Base-by-base conservation (phyloP, 805 yeast species). In the Metschnikowia drakensbergensis region DNA sequence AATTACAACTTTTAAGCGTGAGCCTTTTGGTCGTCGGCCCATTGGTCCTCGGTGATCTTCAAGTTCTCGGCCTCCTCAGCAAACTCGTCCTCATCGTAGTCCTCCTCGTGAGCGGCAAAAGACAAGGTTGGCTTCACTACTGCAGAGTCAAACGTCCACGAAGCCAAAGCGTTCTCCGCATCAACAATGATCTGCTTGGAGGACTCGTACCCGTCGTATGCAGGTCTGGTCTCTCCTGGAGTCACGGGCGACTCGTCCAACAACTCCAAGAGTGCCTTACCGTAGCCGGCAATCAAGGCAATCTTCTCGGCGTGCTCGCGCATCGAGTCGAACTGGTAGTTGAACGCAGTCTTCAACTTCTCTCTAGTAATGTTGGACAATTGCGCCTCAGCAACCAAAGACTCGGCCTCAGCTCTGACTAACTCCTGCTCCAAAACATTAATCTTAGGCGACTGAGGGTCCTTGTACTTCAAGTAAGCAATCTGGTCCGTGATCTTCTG, bases 221-320 rank as follows among this genome's bases (percentile, higher is more conserved):
- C 86, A 36, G 91, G 86, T 81, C 94, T 84, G 42, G 92, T 86
- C 74, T 87, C 96, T 76, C 96, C 96, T 51, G 96, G 96, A 51
- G 92, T 86, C 45, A 87, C 92, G 53, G 94, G 87, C 54, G 88
- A 73, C 63, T 86, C 94, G 63, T 87, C 95, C 64, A 88, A 76
- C 64, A 88, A 77, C 72, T 86, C 92, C 64, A 88, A 76, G 50
- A 88, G 70, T 30, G 92, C 94, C 74, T 86, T 86, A 72, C 96
- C 96, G 75, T 88, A 86, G 53, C 94, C 92, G 46, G 95, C 92
- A 69, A 88, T 84, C 61, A 88, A 75, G 48, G 94, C 92, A 58
- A 83, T 78, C 71, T 87, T 88, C 74, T 88, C 95, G 54, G 95
- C 83, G 64, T 82, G 84, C 71, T 88, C 95, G 71, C 90, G 82